Base-by-base conservation (phyloP, 768 basidiomycete genomes). In the Tulasnella sp. region DNA sequence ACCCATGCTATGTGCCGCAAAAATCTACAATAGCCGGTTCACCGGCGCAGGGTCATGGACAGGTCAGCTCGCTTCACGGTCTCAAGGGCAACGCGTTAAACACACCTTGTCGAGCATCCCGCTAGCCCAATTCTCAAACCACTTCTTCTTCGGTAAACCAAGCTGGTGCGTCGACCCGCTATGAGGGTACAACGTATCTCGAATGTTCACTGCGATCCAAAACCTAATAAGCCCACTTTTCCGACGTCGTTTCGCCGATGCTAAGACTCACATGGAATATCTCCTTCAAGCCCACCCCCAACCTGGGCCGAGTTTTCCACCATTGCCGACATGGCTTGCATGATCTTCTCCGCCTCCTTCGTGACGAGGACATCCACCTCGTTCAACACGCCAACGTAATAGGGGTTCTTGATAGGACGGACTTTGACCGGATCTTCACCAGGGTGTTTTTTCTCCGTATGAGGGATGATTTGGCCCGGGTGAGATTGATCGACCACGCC, bases 291-390 rank as follows among this genome's bases (percentile, higher is more conserved):
- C 12, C 62, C 52, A 24, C 52, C 52, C 7, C 71, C 39, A 44
- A 34, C 52, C 9, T 19, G 19, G n/a, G 24, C 77, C 24, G 77
- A 71, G 27, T 78, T 78, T 39, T 78, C 71, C n/a, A 78, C 77
- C 77, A 78, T 78, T 18, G 10, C 62, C 0, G 31, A n/a, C 77
- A 78, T 71, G 36, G 77, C 39, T 31, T 73, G 39, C 58, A 78
- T 71, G 71, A 78, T 31, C 68, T 71, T 71, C 68, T 72, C 68
- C 14, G 71, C 71, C n/a, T 78, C 77, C 19, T 76, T 76, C 42
- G 75, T 27, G 10, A 76, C 75, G 2, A 76, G 16, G 3, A 75
- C 44, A 19, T 75, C 46, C 18, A 56, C 75, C 21, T 46, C 75
- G 46, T 72, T 72, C 71, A 72, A 72, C 36, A 72, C 40, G 36